These are phyloP conservation scores for Cryphonectria radicalis DNA, from an alignment of 2,329 filamentous ascomycete species.

Conservation along the genomic window DNA sequence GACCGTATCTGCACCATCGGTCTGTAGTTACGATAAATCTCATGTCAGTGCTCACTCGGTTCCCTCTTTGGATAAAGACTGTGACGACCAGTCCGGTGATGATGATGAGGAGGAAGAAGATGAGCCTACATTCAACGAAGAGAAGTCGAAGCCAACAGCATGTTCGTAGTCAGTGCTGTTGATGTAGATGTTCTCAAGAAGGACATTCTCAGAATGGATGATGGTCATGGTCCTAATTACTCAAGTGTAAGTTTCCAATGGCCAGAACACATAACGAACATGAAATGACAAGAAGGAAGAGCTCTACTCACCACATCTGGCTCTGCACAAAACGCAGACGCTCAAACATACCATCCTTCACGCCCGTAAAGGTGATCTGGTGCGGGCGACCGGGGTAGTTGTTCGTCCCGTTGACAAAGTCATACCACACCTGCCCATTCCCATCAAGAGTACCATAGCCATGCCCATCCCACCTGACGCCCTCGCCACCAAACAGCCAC, in stretches of 20 bases:
- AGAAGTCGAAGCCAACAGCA: slow-evolving; percentile 27
- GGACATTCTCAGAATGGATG: slow-evolving; percentile 27
- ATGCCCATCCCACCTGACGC: slow-evolving; percentile 45
- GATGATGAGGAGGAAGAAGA: too few species aligned
- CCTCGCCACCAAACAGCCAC: slow-evolving; percentile 47
- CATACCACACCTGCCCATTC: slow-evolving; percentile 39
- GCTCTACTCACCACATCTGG: slow-evolving; percentile 27
- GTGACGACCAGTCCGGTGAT: too few species aligned
- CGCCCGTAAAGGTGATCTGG: slow-evolving; percentile 33
- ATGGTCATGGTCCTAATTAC: slow-evolving; percentile 30
- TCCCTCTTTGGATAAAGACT: too few species aligned
- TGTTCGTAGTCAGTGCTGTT: slow-evolving; percentile 28
- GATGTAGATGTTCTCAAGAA: slow-evolving; percentile 27
- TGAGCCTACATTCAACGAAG: slow-evolving; percentile 25
- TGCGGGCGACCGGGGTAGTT: slow-evolving; percentile 39
- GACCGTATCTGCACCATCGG: slow-evolving; percentile 27
- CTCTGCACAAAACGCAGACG: slow-evolving; percentile 24
- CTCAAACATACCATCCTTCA: slow-evolving; percentile 24
- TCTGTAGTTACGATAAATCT: slow-evolving; percentile 1
- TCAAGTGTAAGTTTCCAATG: not conserved
- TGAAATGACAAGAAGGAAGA: not conserved
- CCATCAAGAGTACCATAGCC: slow-evolving; percentile 42
- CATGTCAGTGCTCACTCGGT: not conserved
- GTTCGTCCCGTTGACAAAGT: slow-evolving; percentile 34
- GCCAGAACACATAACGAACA: not conserved